Evolutionary conservation across 352 stramenopile species (phyloP).

Genomic region (Globisporangium takayamanum): DNA sequence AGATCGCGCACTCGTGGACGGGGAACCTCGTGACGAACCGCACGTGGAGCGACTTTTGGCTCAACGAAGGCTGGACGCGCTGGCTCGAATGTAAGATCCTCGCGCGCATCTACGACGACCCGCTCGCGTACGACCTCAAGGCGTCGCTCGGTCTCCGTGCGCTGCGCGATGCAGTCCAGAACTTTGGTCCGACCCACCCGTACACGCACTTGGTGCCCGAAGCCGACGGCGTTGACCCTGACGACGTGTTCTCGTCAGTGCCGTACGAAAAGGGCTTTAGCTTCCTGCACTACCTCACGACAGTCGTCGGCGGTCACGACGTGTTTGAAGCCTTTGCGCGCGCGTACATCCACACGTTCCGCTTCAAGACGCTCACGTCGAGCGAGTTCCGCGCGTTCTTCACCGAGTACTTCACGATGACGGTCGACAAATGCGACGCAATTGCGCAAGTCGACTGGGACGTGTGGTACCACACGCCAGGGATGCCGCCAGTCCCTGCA

Average conservation of each 20-base stretch:
- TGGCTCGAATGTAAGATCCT: slow-evolving; percentile 98
- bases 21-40: slow-evolving; percentile 97
- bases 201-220: slow-evolving; percentile 89
- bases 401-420: slow-evolving; percentile 63
- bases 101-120: slow-evolving; percentile 41
- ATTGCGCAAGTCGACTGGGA: slow-evolving; percentile 90
- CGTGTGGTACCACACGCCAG: slow-evolving; percentile 85
- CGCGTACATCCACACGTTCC: slow-evolving; percentile 88
- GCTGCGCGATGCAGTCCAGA: slow-evolving; percentile 35
- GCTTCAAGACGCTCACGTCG: slow-evolving; percentile 84
- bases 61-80: slow-evolving; percentile 98
- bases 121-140: slow-evolving; percentile 44
- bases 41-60: slow-evolving; percentile 95
- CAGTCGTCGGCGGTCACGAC: slow-evolving; percentile 31
- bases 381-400: slow-evolving; percentile 72
- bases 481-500: slow-evolving; percentile 82
- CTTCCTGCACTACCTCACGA: slow-evolving; percentile 77
- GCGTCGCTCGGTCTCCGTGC: slow-evolving; percentile 38
- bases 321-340: slow-evolving; percentile 86
- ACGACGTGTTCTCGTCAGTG: slow-evolving; percentile 93
- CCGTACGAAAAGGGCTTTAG: slow-evolving; percentile 95
- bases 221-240: slow-evolving; percentile 89
- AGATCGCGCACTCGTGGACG: slow-evolving; percentile 96
- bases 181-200: slow-evolving; percentile 51
- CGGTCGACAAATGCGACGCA: slow-evolving; percentile 19